These are phyloP conservation scores for Phytophthora constricta DNA, from an alignment of 352 stramenopile species.

Conservation along the genomic window DNA sequence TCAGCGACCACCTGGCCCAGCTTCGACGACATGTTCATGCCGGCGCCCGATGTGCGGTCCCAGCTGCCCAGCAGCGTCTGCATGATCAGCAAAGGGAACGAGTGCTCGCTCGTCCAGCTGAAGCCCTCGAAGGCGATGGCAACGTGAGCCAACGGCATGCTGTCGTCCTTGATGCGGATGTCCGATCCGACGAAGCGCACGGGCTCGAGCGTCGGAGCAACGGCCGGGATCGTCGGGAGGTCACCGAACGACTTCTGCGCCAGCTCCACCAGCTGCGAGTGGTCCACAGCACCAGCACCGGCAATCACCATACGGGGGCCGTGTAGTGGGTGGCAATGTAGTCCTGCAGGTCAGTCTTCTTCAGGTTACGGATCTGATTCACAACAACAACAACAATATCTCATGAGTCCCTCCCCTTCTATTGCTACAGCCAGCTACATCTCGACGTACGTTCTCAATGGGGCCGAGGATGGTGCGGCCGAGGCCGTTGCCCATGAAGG, in stretches of 20 bases:
- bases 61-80: conserved; percentile 94
- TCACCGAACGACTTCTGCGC: conserved; percentile 97
- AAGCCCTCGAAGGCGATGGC: conserved; percentile 98
- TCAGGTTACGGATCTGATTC: conserved; percentile 90
- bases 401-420: conserved; percentile 3
- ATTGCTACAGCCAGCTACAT: neutral
- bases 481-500: conserved; percentile 97
- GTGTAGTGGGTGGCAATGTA: conserved; percentile 99
- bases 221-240: conserved; percentile 82
- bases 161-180: conserved; percentile 92
- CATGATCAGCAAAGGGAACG: conserved; percentile 99
- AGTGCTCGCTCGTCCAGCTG: conserved; percentile 98
- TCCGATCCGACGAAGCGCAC: conserved; percentile 91
- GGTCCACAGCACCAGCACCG: conserved; percentile 97
- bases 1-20: conserved; percentile 97
- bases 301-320: conserved; percentile 98
- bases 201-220: conserved; percentile 73
- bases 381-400: conserved; percentile 14
- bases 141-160: conserved; percentile 92
- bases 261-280: conserved; percentile 97
- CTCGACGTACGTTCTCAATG: conserved; percentile 97
- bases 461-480: conserved; percentile 99
- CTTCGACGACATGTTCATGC: conserved; percentile 95
- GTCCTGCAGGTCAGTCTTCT: conserved; percentile 93
- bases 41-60: conserved; percentile 92